Evolutionary conservation across 2,329 filamentous ascomycete species (phyloP).

Genomic region (Fusarium liriodendri): DNA sequence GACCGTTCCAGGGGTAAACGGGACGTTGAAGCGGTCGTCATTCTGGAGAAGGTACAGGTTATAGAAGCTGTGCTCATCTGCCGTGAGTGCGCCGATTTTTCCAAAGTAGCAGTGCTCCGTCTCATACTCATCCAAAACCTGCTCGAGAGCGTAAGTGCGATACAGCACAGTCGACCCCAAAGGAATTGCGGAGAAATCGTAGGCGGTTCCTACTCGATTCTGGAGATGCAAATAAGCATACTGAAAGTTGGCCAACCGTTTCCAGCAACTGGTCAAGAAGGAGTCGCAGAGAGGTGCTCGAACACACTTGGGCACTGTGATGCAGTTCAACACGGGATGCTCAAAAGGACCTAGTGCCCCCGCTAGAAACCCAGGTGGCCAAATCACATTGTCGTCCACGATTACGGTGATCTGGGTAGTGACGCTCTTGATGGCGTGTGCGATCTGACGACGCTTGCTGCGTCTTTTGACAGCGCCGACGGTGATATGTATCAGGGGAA

Average conservation of each 20-base stretch:
- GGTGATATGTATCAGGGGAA: background rate
- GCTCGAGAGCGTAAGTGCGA: conserved; percentile 1
- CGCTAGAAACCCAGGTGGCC: conserved; percentile 19
- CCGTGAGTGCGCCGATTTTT: conserved; percentile 9
- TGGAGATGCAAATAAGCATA: conserved; percentile 10
- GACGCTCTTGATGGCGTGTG: conserved; percentile 14
- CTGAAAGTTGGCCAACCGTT: conserved; percentile 14
- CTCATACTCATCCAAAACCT: conserved; percentile 11
- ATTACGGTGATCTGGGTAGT: conserved; percentile 11
- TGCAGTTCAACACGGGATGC: conserved; percentile 1
- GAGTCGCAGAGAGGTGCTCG: background rate
- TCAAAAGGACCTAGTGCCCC: conserved; percentile 21
- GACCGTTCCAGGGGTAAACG: conserved; percentile 1
- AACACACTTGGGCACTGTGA: conserved; percentile 20
- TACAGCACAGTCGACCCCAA: conserved; percentile 13
- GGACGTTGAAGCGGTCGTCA: conserved; percentile 8
- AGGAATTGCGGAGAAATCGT: conserved; percentile 20
- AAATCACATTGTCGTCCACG: conserved; percentile 25
- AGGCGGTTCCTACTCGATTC: background rate
- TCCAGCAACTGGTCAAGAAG: background rate
- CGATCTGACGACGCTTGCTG: conserved; percentile 33
- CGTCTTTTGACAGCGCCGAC: conserved; percentile 24
- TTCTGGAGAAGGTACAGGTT: conserved; percentile 17
- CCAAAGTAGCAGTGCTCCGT: conserved; percentile 20
- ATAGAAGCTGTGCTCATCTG: conserved; percentile 29